Percentiles rank a stretch among this genome's conserved stretches.
phyloP scores from a whole-genome alignment of 805 yeast genomes.

The Cyberlindnera maclurae region DNA sequence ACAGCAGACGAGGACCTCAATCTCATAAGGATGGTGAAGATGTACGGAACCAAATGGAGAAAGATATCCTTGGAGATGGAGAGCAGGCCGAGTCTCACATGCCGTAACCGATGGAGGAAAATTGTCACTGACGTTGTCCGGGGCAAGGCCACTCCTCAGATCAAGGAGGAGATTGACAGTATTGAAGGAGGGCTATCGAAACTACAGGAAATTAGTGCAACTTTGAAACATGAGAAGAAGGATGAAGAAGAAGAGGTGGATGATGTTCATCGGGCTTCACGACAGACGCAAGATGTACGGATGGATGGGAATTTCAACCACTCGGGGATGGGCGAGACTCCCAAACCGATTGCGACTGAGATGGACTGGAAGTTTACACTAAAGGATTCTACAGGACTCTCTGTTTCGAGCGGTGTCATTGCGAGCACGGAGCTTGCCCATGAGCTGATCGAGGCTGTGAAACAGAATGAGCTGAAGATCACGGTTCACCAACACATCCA shows the following conservation, averaged over 20 bases:
- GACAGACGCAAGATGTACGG: not conserved
- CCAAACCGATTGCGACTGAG: constrained; percentile 23
- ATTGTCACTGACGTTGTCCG: constrained; percentile 69
- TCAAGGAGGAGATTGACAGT: constrained; percentile 53
- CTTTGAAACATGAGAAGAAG: constrained; percentile 13
- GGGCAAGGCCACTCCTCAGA: constrained; percentile 49
- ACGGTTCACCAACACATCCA: constrained; percentile 84
- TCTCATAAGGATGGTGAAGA: constrained; percentile 59
- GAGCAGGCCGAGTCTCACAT: constrained; percentile 81
- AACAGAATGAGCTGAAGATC: constrained; percentile 45
- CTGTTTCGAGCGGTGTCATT: constrained; percentile 45
- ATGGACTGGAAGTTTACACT: constrained; percentile 62
- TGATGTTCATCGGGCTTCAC: not conserved
- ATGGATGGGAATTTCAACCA: not conserved
- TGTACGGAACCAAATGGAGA: constrained; percentile 85
- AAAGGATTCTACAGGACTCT: constrained; percentile 37
- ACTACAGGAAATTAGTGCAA: constrained; percentile 20
- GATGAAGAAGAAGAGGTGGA: not conserved
- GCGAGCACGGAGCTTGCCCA: constrained; percentile 47
- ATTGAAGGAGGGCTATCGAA: constrained; percentile 32
- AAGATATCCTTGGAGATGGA: constrained; percentile 63
- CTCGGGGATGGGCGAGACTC: constrained; percentile 9
- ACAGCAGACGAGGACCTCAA: constrained; percentile 63
- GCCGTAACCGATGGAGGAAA: constrained; percentile 90
- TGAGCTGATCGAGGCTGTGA: constrained; percentile 53